phyloP scores from a whole-genome alignment of 2,329 filamentous ascomycete genomes.

The Penicillium sp. region DNA sequence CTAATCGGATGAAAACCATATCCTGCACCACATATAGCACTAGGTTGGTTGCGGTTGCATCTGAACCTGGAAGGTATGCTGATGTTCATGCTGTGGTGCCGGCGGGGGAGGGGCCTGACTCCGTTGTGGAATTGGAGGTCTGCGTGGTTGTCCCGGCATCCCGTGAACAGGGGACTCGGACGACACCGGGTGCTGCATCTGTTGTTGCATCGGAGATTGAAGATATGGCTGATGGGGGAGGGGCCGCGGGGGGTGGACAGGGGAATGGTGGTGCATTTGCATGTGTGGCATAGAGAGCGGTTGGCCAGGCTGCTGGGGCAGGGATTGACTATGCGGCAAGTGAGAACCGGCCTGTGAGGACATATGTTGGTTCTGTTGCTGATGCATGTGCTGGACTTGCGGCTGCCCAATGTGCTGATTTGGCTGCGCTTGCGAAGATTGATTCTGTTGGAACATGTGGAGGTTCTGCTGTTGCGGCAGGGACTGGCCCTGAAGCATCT shows the following conservation, averaged over 20 bases:
- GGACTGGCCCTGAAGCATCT: slow-evolving; percentile 13
- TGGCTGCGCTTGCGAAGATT: slow-evolving; percentile 6
- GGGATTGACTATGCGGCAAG: background rate
- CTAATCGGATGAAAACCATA: background rate
- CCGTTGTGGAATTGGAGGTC: slow-evolving; percentile 7
- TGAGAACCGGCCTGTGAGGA: slow-evolving; percentile 9
- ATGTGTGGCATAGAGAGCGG: slow-evolving; percentile 19
- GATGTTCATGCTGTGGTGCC: slow-evolving; percentile 22
- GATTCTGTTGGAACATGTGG: slow-evolving; percentile 9
- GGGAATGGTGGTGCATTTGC: slow-evolving; percentile 19
- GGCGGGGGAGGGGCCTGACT: slow-evolving; percentile 17
- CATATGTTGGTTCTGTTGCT: slow-evolving; percentile 6
- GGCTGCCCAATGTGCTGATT: slow-evolving; percentile 13
- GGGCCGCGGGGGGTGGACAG: slow-evolving; percentile 12
- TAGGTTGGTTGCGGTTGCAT: slow-evolving; percentile 19
- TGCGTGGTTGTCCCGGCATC: slow-evolving; percentile 8
- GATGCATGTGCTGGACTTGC: slow-evolving; percentile 9
- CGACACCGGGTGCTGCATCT: slow-evolving; percentile 14
- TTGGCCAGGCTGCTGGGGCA: slow-evolving; percentile 7
- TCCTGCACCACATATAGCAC: background rate
- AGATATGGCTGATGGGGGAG: slow-evolving; percentile 16
- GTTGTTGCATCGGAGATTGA: slow-evolving; percentile 19
- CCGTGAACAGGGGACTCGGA: slow-evolving; percentile 11
- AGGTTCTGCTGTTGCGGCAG: slow-evolving; percentile 11
- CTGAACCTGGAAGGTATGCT: slow-evolving; percentile 22